Percentiles rank a stretch among this genome's conserved stretches.
phyloP scores from a whole-genome alignment of 2,329 filamentous ascomycete species.

The Teratosphaeriaceae sp. region DNA sequence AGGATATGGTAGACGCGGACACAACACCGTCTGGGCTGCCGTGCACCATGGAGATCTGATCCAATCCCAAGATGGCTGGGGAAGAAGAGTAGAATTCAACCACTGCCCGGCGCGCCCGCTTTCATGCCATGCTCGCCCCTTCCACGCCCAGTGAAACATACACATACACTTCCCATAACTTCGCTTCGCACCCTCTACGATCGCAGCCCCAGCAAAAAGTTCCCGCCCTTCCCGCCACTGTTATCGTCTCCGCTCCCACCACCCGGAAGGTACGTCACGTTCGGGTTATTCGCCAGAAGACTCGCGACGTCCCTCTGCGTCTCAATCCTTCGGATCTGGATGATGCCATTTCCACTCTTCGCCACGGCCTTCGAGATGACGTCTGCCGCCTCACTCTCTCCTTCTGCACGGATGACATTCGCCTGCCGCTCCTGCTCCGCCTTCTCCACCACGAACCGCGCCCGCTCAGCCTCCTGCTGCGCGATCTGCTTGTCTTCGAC shows the following conservation, averaged over 20 bases:
- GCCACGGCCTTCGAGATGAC: constrained; percentile 91
- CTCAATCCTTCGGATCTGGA: constrained; percentile 96
- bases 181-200: constrained; percentile 27
- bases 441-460: constrained; percentile 96
- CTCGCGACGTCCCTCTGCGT: constrained; percentile 92
- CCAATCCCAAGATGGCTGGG: too few relatives aligned
- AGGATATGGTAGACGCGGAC: too few relatives aligned
- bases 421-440: constrained; percentile 98
- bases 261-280: constrained; percentile 88
- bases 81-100: neutral
- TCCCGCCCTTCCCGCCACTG: constrained; percentile 46
- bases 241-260: constrained; percentile 52
- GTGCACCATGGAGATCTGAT: too few relatives aligned
- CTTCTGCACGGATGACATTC: constrained; percentile 96
- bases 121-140: neutral
- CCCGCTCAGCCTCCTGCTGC: constrained; percentile 96
- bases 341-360: constrained; percentile 86
- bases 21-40: too few relatives aligned
- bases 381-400: constrained; percentile 93
- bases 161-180: too few relatives aligned
- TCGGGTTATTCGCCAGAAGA: constrained; percentile 82
- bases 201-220: constrained; percentile 61
- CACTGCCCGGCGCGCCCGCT: neutral
- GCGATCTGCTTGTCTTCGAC: constrained; percentile 99
- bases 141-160: neutral